Base-by-base conservation (phyloP, 164 flowering plant species). In the Annona cherimola region DNA sequence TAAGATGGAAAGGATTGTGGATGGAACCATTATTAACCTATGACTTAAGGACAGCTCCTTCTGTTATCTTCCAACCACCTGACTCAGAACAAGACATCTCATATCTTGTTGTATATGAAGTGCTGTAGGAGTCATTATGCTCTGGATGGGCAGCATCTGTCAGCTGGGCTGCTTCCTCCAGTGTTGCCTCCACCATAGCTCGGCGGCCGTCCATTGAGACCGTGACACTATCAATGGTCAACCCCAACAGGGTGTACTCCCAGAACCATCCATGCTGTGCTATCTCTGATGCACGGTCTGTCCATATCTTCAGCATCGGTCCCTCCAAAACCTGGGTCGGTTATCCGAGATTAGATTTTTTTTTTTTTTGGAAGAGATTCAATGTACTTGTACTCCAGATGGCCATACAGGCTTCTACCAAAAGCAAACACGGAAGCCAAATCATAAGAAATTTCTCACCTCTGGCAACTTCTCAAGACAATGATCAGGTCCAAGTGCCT, bases 231-330 rank as follows among this genome's bases (percentile, higher is more conserved):
- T 96, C 97, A 63, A 93, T 89, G 16, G 83, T 85, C 70, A 93
- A 78, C 79, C 85, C 85, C 77, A 80, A 59, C 14, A 93, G 87
- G 5, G 81, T 75, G 78, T 87, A 90, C 45, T 91, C 88, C 90
- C 97, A 96, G 67, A 84, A 87, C 98, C 96, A 90, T 63, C 97
- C 94, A 45, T 83, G 88, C 69, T 84, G 84, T n/a, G 91, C 82
- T 66, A 89, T 87, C 71, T 91, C 96, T 42, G 84, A 77, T 26
- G 95, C 98, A 71, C 95, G 92, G 43, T 88, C 90, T 40, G 80
- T 85, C 99, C 99, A 96, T 69, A 87, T 85, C 77, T 90, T 87
- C 73, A 96, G 81, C 99, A 96, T 96, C 69, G 86, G 89, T 73
- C 99, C 97, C 75, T 90, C 97, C 84, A 96, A 82, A 60, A 93